Percentiles rank a stretch among this genome's conserved stretches.
Evolutionary conservation across 2,329 filamentous ascomycete genomes (phyloP).

Genomic region (Pseudocercospora eumusae): DNA sequence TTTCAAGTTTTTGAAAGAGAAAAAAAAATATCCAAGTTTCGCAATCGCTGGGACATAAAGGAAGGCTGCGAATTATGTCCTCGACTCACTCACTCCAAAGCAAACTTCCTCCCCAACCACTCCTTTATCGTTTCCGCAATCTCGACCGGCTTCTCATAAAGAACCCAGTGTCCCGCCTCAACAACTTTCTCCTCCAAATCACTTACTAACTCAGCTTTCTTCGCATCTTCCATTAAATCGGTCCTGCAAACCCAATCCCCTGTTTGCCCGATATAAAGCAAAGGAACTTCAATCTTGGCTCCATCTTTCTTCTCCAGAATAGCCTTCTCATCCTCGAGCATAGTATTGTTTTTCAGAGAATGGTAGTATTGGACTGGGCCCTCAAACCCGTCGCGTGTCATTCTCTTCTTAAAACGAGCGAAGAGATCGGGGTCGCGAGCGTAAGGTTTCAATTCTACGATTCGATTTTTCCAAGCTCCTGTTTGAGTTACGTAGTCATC

Average conservation of each 20-base stretch:
- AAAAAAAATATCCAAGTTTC: no score
- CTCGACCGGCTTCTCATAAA: conserved; percentile 36
- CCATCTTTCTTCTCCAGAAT: conserved; percentile 34
- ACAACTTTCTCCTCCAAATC: conserved; percentile 29
- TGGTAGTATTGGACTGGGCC: conserved; percentile 44
- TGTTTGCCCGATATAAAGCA: conserved; percentile 41
- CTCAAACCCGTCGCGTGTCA: conserved; percentile 40
- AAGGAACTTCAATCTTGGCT: conserved; percentile 32
- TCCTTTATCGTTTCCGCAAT: conserved; percentile 28
- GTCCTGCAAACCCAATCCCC: conserved; percentile 34
- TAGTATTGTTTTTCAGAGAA: conserved; percentile 34
- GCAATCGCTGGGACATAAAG: no score
- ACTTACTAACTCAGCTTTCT: conserved; percentile 29
- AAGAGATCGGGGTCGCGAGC: conserved; percentile 35
- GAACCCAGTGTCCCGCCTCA: conserved; percentile 34
- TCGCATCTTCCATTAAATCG: conserved; percentile 30
- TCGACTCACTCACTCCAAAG: conserved; percentile 12
- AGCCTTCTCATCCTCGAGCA: conserved; percentile 33
- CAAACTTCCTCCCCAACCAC: conserved; percentile 37
- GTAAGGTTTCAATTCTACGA: conserved; percentile 39
- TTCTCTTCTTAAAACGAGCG: conserved; percentile 40
- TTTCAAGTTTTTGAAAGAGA: no score
- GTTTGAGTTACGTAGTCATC: conserved; percentile 35
- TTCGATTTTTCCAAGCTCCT: conserved; percentile 25
- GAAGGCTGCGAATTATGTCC: no score